Percentiles rank a stretch among this genome's conserved stretches.
Conservation (phyloP, 306 rosid genomes). For the Psophocarpus tetragonolobus region DNA sequence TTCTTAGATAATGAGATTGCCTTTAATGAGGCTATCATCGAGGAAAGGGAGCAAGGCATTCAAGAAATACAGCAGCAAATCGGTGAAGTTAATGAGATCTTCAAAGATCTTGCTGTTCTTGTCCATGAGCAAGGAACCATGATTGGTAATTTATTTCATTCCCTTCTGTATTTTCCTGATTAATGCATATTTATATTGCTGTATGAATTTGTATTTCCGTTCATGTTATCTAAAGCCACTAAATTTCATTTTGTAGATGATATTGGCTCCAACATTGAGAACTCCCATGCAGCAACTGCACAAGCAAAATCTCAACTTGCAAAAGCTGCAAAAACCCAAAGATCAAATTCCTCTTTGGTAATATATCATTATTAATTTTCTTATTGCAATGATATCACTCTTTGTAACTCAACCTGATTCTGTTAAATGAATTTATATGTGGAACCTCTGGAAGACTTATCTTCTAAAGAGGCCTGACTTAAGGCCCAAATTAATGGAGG, state of each 20-base stretch:
- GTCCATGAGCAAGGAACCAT: conserved; percentile 97
- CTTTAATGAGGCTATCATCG: conserved; percentile 93
- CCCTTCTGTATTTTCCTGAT: background rate
- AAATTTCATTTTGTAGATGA: conserved; percentile 62
- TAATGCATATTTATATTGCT: background rate
- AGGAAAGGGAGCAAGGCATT: conserved; percentile 97
- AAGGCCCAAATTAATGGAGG: background rate
- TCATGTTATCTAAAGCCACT: conserved; percentile 33
- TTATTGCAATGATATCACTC: background rate
- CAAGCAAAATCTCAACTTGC: conserved; percentile 82
- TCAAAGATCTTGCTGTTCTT: conserved; percentile 93
- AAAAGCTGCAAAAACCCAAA: conserved; percentile 87
- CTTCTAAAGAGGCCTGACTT: background rate
- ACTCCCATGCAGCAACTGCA: conserved; percentile 77
- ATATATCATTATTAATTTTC: conserved; percentile 26
- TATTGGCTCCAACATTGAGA: conserved; percentile 77
- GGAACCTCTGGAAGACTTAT: background rate
- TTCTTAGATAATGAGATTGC: conserved; percentile 90
- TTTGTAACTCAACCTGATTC: background rate
- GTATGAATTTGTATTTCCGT: conserved; percentile 11
- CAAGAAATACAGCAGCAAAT: conserved; percentile 97
- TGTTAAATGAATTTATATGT: background rate
- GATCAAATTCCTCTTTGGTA: conserved; percentile 96
- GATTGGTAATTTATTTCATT: conserved; percentile 60
- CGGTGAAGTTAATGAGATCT: conserved; percentile 94